Evolutionary conservation across 2,329 filamentous ascomycete genomes (phyloP).

Genomic region (Lasiodiplodia sp.): DNA sequence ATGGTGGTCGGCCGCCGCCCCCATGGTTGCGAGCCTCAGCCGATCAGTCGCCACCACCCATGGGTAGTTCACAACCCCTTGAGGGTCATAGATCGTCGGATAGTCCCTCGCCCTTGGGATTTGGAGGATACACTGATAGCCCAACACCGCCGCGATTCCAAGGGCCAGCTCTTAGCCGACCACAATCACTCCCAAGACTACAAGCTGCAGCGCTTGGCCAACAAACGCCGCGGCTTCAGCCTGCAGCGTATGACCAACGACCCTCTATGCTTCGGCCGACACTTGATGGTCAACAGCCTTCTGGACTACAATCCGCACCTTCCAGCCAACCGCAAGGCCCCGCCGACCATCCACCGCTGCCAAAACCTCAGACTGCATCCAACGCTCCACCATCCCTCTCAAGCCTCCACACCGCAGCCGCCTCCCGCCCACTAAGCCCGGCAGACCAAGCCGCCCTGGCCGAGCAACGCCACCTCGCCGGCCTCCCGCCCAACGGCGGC

Average conservation of each 20-base stretch:
- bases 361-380: neutral
- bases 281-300: too few relatives aligned
- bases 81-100: neutral
- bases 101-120: neutral
- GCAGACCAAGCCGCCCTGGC: neutral
- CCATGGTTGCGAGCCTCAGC: neutral
- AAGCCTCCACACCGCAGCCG: neutral
- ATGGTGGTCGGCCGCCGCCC: neutral
- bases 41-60: neutral
- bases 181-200: neutral
- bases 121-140: neutral
- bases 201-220: neutral
- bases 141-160: neutral
- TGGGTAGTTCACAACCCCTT: neutral
- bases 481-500: too few relatives aligned
- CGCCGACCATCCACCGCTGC: neutral
- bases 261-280: neutral
- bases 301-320: too few relatives aligned
- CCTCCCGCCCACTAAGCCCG: neutral
- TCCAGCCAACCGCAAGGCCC: neutral
- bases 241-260: neutral
- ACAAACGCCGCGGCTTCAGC: neutral
- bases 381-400: neutral
- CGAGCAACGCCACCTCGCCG: neutral
- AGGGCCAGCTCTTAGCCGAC: neutral